Evolutionary conservation across 805 yeast genomes (phyloP), one percentile per base, ranked within the genome.

Genomic region (Wickerhamomyces bovis): DNA sequence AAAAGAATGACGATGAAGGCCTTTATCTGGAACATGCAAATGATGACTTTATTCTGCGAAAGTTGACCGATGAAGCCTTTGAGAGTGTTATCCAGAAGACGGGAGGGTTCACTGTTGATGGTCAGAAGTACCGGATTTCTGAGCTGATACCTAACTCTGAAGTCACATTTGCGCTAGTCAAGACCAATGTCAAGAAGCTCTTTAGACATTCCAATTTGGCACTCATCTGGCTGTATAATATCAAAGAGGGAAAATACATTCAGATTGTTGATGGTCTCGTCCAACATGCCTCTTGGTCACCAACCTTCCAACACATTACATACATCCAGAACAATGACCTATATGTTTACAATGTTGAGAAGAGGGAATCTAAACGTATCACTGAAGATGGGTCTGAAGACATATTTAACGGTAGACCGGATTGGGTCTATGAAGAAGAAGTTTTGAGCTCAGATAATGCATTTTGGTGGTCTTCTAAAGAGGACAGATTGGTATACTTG

Each of bases 391-490:
- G 89, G 0, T 66, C 73, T 12, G 57, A 51, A 0, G 64, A 72
- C 16, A 66, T 84, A 4, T 71, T 75, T 50, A 81, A 85, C 54
- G 95, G 88, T 6, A 81, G 73, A 51, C 81, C 90, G 0, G 94
- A 85, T 57, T 86, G 95, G 94, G 82, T 85, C 2, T 85, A 85
- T 61, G 95, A 86, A 61, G 95, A 86, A 58, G 95, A 86, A 56
- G 86, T 86, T 1, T 64, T 81, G 12, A 73, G 73, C 0, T 55
- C 66, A 15, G 90, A 83, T 51, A 64, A 61, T 31, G 79, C 85
- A 0, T 66, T 85, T 12, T 85, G 89, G 85, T 85, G 92, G 89
- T 68, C 82, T 15, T 82, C 84, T 1, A 78, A 80, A 51, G 85
- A 82, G 52, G 61, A 77, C 2, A 68, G 67, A 45, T 51, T 85